phyloP scores from a whole-genome alignment of 495 filamentous ascomycete genomes.

The Aspergillus diversus region DNA sequence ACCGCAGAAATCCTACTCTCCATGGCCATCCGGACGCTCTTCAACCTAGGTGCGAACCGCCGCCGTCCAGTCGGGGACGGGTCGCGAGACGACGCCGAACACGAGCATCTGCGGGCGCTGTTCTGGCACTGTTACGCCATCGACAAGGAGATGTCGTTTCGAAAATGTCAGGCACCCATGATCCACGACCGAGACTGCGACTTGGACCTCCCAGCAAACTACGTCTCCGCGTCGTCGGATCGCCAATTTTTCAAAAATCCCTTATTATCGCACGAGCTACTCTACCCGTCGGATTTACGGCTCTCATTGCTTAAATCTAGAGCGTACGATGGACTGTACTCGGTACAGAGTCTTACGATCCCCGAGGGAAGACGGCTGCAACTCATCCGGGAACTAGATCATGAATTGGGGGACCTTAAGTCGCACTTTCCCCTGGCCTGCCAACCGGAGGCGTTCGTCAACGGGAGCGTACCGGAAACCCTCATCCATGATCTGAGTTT shows the following conservation, averaged over 20 bases:
- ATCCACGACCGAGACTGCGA: constrained; percentile 39
- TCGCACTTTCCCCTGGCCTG: constrained; percentile 23
- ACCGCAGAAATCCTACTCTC: constrained; percentile 27
- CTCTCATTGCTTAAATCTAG: constrained; percentile 32
- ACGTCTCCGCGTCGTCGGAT: constrained; percentile 22
- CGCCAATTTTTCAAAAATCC: constrained; percentile 30
- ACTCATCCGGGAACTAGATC: constrained; percentile 31
- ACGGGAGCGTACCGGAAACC: constrained; percentile 26
- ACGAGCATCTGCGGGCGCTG: constrained; percentile 32
- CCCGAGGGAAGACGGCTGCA: constrained; percentile 29
- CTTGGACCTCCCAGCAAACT: constrained; percentile 31
- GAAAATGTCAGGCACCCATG: constrained; percentile 30
- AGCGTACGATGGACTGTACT: constrained; percentile 32
- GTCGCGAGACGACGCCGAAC: not conserved
- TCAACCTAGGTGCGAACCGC: constrained; percentile 19
- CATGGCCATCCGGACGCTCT: constrained; percentile 29
- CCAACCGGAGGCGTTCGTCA: constrained; percentile 30
- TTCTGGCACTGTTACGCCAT: constrained; percentile 45
- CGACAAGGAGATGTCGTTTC: constrained; percentile 39
- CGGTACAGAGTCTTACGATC: constrained; percentile 13
- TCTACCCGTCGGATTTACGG: constrained; percentile 34
- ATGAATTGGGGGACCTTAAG: constrained; percentile 29
- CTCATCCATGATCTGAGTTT: constrained; percentile 35
- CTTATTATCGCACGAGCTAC: constrained; percentile 29
- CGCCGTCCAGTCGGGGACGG: constrained; percentile 17